Conservation (phyloP, 2,329 filamentous ascomycete genomes). For the Nemania sp. region DNA sequence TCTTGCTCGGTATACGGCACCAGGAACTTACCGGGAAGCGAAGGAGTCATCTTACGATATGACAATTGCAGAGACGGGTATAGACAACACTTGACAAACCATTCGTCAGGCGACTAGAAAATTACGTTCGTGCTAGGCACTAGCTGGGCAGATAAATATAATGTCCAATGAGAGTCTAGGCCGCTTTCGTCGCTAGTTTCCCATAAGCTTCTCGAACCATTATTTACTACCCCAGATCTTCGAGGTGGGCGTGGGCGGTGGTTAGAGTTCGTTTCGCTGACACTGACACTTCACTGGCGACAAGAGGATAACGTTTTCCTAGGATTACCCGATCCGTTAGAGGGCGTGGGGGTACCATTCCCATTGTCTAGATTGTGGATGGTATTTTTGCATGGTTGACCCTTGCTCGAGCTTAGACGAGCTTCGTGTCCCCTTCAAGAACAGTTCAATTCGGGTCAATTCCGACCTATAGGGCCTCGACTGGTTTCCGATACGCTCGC, state of each 20-base stretch:
- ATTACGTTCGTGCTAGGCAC: neutral
- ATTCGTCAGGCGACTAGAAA: neutral
- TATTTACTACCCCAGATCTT: conserved; percentile 23
- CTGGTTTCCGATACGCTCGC: neutral
- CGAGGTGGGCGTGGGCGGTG: neutral
- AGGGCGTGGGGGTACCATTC: conserved; percentile 33
- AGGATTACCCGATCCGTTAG: conserved; percentile 28
- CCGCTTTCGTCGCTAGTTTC: neutral
- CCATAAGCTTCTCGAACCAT: neutral
- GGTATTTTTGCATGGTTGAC: conserved; percentile 10
- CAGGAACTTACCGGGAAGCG: neutral
- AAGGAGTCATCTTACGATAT: neutral
- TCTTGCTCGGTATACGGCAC: neutral
- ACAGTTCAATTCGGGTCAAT: neutral
- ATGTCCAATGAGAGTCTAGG: neutral
- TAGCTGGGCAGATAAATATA: neutral
- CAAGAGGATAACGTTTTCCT: conserved; percentile 29
- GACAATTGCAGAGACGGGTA: no score
- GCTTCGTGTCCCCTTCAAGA: neutral
- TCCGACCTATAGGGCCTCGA: neutral
- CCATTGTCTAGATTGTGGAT: neutral
- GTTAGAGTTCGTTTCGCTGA: conserved; percentile 21
- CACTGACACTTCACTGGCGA: neutral
- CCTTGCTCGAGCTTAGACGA: conserved; percentile 16
- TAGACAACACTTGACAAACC: neutral